A percentile compares a stretch with the other conserved stretches of the same genome.
phyloP scores from a whole-genome alignment of 1,284 basidiomycete species.

The Salmacisia buchloeana region DNA sequence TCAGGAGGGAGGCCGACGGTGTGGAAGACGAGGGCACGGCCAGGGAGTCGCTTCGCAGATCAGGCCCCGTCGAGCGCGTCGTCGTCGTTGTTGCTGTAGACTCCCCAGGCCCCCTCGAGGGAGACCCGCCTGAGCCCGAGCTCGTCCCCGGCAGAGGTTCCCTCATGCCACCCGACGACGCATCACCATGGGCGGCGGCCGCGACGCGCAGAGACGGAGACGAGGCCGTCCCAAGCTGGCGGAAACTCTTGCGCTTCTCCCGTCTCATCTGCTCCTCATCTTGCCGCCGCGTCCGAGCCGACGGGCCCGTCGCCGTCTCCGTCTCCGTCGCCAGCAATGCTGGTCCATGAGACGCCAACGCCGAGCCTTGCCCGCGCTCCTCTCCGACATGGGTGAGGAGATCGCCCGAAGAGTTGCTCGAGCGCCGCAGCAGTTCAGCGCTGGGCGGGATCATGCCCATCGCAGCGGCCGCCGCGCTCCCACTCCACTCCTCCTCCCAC shows the following conservation, averaged over 20 bases:
- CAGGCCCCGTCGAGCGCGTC: too few species aligned
- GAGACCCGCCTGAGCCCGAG: too few species aligned
- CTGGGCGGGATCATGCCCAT: not conserved
- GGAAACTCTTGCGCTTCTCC: not conserved
- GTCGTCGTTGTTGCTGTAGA: too few species aligned
- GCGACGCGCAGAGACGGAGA: not conserved
- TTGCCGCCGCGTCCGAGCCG: not conserved
- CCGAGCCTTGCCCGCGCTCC: too few species aligned
- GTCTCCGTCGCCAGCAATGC: too few species aligned
- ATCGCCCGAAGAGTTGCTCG: not conserved
- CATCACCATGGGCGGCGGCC: not conserved
- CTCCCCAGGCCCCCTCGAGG: too few species aligned
- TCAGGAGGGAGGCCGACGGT: too few species aligned
- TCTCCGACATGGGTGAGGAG: too few species aligned
- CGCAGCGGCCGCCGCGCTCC: not conserved
- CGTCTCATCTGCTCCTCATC: not conserved
- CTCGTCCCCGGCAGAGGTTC: too few species aligned
- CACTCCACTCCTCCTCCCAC: not conserved
- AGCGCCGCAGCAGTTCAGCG: not conserved
- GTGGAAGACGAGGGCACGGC: too few species aligned
- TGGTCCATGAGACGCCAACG: too few species aligned
- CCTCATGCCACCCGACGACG: conserved; percentile 22
- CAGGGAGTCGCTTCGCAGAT: too few species aligned
- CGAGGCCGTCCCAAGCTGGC: not conserved
- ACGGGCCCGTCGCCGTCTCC: not conserved